A percentile compares a stretch with the other conserved stretches of the same genome.
These are phyloP conservation scores for Ajuga reptans DNA, from an alignment of 305 asterid genomes.

Conservation along the genomic window DNA sequence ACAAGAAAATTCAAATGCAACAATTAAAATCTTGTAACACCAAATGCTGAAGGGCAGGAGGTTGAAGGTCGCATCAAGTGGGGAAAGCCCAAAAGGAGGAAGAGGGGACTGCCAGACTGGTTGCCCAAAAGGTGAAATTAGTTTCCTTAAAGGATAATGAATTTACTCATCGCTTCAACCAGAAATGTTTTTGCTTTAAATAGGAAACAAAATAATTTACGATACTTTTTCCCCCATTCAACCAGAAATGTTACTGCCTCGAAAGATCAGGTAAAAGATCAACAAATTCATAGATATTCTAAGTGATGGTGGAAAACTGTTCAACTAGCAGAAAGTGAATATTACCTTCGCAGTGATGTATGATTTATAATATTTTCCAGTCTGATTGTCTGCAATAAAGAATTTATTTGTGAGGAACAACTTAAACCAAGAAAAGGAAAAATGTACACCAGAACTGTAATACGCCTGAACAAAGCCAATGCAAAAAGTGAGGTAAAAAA, in stretches of 20 bases:
- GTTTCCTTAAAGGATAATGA: neutral
- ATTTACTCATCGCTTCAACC: slow-evolving; percentile 3
- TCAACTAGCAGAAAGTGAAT: slow-evolving; percentile 18
- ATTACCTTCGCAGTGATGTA: slow-evolving; percentile 89
- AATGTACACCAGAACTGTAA: slow-evolving; percentile 6
- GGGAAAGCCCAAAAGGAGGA: slow-evolving; percentile 6
- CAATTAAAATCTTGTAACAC: neutral
- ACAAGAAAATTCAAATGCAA: neutral
- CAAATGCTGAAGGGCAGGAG: neutral
- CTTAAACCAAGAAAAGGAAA: neutral
- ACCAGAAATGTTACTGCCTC: neutral
- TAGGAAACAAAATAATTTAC: neutral
- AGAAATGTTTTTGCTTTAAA: too few species aligned
- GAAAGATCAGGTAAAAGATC: neutral
- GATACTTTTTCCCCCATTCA: neutral
- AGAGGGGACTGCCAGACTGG: neutral
- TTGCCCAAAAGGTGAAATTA: neutral
- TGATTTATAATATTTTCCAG: slow-evolving; percentile 81
- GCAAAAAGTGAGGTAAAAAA: neutral
- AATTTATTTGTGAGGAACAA: slow-evolving; percentile 14
- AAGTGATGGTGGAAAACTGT: neutral
- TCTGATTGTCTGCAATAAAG: slow-evolving; percentile 66
- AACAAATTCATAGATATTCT: neutral
- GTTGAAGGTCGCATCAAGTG: neutral
- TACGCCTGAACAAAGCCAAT: slow-evolving; percentile 1